Conservation (phyloP, 345 rosid species). For the Brassica nigra region DNA sequence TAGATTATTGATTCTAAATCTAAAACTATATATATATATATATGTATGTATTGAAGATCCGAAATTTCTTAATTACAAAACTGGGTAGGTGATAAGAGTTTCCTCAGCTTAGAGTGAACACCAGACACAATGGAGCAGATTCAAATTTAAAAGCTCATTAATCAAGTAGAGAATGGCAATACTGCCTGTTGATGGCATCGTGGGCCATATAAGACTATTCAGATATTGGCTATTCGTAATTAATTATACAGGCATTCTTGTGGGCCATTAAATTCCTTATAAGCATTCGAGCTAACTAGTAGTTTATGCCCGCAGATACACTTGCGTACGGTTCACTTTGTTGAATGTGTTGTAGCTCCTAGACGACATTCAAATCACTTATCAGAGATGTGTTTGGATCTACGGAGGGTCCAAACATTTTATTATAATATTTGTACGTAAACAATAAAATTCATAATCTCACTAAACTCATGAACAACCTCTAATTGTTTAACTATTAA, state of each 20-base stretch:
- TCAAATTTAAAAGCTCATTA: slow-evolving; percentile 7
- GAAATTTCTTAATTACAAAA: not conserved
- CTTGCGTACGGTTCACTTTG: slow-evolving; percentile 32
- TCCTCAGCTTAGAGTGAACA: slow-evolving; percentile 13
- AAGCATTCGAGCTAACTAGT: slow-evolving; percentile 14
- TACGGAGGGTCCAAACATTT: not conserved
- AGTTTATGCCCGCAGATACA: slow-evolving; percentile 3
- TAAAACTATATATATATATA: not conserved
- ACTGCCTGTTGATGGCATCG: slow-evolving; percentile 22
- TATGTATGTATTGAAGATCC: not conserved
- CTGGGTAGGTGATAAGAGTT: slow-evolving; percentile 9
- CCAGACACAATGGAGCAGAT: slow-evolving; percentile 1
- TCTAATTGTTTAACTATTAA: not conserved
- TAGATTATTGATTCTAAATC: not conserved
- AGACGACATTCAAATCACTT: slow-evolving; percentile 20
- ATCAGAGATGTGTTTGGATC: slow-evolving; percentile 8
- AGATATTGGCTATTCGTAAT: slow-evolving; percentile 28
- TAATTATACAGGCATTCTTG: slow-evolving; percentile 33
- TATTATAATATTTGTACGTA: not conserved
- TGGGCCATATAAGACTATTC: slow-evolving; percentile 37
- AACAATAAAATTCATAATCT: not conserved
- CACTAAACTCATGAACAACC: not conserved
- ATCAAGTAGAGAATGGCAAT: slow-evolving; percentile 30
- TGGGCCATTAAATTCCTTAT: slow-evolving; percentile 35
- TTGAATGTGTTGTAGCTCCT: slow-evolving; percentile 12